Evolutionary conservation across 176 grass and related monocot genomes (phyloP), one percentile per base, ranked within the genome.

Genomic region (Carex myosuroides): DNA sequence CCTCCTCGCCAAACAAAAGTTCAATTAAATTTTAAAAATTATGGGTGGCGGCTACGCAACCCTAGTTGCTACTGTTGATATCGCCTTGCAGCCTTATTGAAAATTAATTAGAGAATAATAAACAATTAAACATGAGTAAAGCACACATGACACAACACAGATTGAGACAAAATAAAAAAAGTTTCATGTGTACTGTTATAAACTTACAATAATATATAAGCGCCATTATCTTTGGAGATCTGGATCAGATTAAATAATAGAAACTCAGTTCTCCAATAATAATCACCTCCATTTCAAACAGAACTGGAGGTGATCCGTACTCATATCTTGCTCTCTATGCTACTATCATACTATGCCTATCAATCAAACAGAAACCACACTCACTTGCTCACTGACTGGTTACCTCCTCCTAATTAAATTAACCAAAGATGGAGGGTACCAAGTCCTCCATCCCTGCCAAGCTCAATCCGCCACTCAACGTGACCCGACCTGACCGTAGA

Each of bases 381-480:
- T n/a, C 50, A 64, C 79, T 82, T 41, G 22, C 29, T 41, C 6
- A 30, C 10, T 57, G 9, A 44, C 2, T 64, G 5, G 13, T 5
- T 4, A 62, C 57, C 21, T 46, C 79, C 79, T 60, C 29, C 67
- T 16, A 6, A 11, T 32, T 12, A 66, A 37, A 13, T 35, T 53
- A 20, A 14, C 65, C n/a, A 71, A 58, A 60, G 7, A 72, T 72
- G 64, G 69, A 82, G 61, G 1, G 22, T 17, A 39, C n/a, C 22
- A 85, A 42, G 82, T 13, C 12, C 60, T 46, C 80, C 37, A 32
- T 29, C 29, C 20, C 29, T 35, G n/a, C 83, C 21, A 60, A 85
- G 46, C 29, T 85, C 32, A 64, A 82, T 64, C 20, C 48, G 14
- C 84, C 83, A 22, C 83, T 85, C 79, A 78, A 86, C 85, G 57